Base-by-base conservation (phyloP, 352 stramenopile species). In the Phytopythium sindhum region DNA sequence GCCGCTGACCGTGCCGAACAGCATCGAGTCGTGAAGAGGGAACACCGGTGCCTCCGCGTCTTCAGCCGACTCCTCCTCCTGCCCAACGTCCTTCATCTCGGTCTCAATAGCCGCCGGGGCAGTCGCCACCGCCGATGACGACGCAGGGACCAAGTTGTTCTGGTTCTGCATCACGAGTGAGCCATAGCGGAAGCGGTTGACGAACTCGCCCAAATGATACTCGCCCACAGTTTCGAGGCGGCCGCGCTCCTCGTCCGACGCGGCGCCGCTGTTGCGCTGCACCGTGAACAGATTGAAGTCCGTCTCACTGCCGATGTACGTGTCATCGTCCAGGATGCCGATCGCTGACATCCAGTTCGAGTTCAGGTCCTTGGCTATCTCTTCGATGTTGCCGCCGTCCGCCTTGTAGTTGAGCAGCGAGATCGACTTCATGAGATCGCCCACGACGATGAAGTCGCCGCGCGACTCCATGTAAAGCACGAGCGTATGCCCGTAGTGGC, bases 351-450 rank as follows among this genome's bases (percentile, higher is more conserved):
- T 98, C 91, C 96, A 98, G 70, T 98, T 98, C 10, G 91, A 91
- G 70, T 98, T 98, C 65, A 98, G 90, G 70, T 99, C 97, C 63
- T 97, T 88, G 4, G 95, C 95, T 63, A 98, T 90, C 71, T 99
- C 95, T 76, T 98, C 94, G n/a, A 99, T 91, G 26, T 73, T 92
- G 3, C 87, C 87, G 57, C 95, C 89, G 29, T 92, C 66, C 48
- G 94, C 87, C 72, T 98, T 97, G 82, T 98, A 98, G 67, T 95
- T 95, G 31, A 99, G 70, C 26, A 99, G 68, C 31, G 91, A 97
- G 57, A 99, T 96, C 3, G 93, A 98, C 65, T 98, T 97, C 96
- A 99, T 98, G 48, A 99, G 69, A 66, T 99, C 97, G 23, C 95
- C 97, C 23, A 98, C 93, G 37, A 98, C 91, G n/a, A 98, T 96